These are phyloP conservation scores for Fusarium sp. DNA, from an alignment of 2,329 filamentous ascomycete species.

Conservation along the genomic window DNA sequence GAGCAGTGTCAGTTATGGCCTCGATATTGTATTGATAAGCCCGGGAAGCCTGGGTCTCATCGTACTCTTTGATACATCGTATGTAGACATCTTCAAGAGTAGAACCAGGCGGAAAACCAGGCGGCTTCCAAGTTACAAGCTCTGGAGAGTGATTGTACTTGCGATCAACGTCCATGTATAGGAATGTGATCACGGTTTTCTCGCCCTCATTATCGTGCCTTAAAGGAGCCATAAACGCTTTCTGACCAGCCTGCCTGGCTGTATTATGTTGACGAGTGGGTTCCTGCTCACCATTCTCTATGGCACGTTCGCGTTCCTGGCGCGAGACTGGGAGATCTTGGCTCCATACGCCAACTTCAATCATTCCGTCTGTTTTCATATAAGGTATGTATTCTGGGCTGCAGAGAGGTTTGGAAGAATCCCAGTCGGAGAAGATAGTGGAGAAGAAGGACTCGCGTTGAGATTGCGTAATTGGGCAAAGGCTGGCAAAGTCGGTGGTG, in stretches of 20 bases:
- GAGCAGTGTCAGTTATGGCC: not conserved
- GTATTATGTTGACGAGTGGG: not conserved
- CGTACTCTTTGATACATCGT: not conserved
- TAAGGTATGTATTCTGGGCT: not conserved
- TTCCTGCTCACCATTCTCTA: not conserved
- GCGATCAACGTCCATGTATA: not conserved
- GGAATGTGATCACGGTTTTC: not conserved
- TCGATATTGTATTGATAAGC: not conserved
- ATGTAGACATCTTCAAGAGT: not conserved
- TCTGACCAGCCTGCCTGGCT: not conserved
- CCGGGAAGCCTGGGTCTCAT: not conserved
- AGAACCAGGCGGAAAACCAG: not conserved
- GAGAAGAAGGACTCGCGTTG: not conserved
- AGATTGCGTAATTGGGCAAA: not conserved
- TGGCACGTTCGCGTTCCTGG: not conserved
- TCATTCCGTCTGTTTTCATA: not conserved
- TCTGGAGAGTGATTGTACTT: not conserved
- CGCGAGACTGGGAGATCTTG: not conserved
- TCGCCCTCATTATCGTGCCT: not conserved
- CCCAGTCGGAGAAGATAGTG: not conserved
- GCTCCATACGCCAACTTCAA: not conserved
- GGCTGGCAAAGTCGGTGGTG: not conserved
- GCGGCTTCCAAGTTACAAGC: not conserved
- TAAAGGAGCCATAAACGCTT: not conserved
- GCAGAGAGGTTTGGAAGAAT: not conserved